A percentile compares a stretch with the other conserved stretches of the same genome.
Conservation (phyloP, 169 alveolate genomes). For the Eimeria zaria region DNA sequence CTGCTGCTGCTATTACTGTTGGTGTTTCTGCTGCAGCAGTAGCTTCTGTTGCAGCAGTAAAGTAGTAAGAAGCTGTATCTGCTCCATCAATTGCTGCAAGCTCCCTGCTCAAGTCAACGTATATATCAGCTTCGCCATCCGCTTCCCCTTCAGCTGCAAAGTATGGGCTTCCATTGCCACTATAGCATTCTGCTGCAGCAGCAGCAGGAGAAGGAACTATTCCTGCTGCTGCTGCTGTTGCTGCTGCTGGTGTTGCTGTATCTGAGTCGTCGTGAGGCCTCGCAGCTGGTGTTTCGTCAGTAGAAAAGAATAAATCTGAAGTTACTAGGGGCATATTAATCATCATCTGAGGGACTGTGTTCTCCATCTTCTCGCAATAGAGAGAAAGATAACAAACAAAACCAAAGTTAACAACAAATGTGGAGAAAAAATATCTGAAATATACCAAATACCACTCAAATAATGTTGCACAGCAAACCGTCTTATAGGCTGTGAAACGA, state of each 20-base stretch:
- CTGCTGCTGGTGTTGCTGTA: not conserved
- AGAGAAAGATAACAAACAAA: too few relatives aligned
- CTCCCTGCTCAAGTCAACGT: constrained; percentile 4
- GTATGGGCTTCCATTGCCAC: not conserved
- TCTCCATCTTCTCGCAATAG: not conserved
- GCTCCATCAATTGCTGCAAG: constrained; percentile 26
- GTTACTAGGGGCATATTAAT: constrained; percentile 18
- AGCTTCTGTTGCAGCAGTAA: not conserved
- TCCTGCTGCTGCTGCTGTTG: not conserved
- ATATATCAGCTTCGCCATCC: not conserved
- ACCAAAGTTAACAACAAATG: not conserved
- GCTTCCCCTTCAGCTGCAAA: constrained; percentile 8
- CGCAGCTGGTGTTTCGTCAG: not conserved
- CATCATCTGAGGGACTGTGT: not conserved
- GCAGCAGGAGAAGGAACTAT: not conserved
- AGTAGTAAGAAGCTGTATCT: not conserved
- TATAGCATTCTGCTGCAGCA: not conserved
- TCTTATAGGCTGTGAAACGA: not conserved
- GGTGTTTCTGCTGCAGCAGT: not conserved
- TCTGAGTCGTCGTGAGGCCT: not conserved
- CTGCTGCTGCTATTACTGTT: not conserved
- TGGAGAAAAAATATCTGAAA: not conserved
- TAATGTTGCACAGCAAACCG: not conserved
- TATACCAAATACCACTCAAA: not conserved
- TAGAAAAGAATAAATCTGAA: constrained; percentile 41